Conservation (phyloP, 2,329 filamentous ascomycete species). For the Diplodia corticola region DNA sequence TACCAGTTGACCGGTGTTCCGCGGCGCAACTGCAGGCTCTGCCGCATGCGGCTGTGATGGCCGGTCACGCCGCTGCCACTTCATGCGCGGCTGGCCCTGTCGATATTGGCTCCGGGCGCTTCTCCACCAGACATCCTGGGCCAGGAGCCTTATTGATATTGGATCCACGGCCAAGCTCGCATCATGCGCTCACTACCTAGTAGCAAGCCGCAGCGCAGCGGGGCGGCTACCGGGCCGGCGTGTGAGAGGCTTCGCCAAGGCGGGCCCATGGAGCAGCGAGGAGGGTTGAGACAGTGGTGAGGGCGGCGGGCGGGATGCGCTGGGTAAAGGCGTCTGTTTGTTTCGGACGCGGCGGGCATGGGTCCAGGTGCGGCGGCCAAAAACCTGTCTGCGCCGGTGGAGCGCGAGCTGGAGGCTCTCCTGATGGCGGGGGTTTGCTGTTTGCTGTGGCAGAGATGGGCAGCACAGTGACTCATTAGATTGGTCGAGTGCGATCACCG, state of each 20-base stretch:
- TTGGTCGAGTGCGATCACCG: conserved; percentile 10
- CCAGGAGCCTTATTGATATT: conserved; percentile 15
- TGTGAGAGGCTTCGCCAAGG: neutral
- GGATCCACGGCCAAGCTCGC: conserved; percentile 15
- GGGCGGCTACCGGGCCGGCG: conserved; percentile 6
- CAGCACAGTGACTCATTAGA: conserved; percentile 10
- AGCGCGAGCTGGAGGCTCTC: no score
- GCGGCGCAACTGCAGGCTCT: conserved; percentile 1
- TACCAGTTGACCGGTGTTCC: neutral
- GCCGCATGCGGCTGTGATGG: conserved; percentile 9
- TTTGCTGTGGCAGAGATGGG: neutral
- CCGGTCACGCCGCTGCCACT: conserved; percentile 16
- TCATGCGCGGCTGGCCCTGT: conserved; percentile 16
- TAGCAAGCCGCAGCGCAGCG: neutral
- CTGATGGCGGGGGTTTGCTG: neutral
- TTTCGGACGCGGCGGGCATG: neutral
- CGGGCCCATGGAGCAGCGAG: no score
- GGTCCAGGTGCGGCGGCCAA: no score
- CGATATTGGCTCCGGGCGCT: conserved; percentile 8
- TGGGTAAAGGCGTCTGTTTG: no score
- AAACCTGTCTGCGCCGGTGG: no score
- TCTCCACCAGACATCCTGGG: neutral
- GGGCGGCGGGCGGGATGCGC: no score
- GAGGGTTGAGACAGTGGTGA: conserved; percentile 8
- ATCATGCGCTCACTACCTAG: no score